A percentile compares a stretch with the other conserved stretches of the same genome.
These are phyloP conservation scores for Rhizoctonia solani DNA, from an alignment of 1,284 basidiomycete genomes.

Conservation along the genomic window DNA sequence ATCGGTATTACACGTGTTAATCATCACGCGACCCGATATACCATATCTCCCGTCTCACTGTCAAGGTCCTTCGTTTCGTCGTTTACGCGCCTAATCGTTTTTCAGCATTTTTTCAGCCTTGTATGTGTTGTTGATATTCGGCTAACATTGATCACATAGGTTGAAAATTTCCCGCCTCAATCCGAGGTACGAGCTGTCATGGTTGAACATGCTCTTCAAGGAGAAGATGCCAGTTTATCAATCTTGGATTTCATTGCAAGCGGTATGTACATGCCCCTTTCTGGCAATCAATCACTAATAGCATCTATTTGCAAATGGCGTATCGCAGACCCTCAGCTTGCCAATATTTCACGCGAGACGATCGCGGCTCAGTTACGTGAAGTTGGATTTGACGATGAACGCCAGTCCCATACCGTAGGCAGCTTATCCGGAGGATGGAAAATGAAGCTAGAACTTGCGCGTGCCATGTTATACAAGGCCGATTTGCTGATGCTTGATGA, in stretches of 20 bases:
- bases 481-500: conserved; percentile 56
- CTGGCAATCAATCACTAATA: neutral
- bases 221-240: conserved; percentile 80
- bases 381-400: conserved; percentile 89
- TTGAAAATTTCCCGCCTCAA: conserved; percentile 93
- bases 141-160: conserved; percentile 36
- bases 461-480: conserved; percentile 97
- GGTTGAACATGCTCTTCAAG: conserved; percentile 96
- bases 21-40: too few relatives aligned
- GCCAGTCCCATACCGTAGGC: conserved; percentile 85
- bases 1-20: too few relatives aligned
- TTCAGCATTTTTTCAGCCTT: too few relatives aligned
- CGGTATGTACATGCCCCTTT: conserved; percentile 63
- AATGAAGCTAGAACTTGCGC: conserved; percentile 92
- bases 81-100: too few relatives aligned
- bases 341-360: conserved; percentile 62
- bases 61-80: too few relatives aligned
- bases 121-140: neutral
- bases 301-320: neutral
- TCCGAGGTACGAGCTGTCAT: conserved; percentile 86
- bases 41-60: too few relatives aligned
- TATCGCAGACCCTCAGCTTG: conserved; percentile 51
- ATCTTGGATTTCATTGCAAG: conserved; percentile 89
- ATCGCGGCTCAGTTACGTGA: conserved; percentile 79
- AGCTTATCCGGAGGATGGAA: conserved; percentile 99